Evolutionary conservation across 2,329 filamentous ascomycete genomes (phyloP).

Genomic region (Sclerotiophoma versabilis): DNA sequence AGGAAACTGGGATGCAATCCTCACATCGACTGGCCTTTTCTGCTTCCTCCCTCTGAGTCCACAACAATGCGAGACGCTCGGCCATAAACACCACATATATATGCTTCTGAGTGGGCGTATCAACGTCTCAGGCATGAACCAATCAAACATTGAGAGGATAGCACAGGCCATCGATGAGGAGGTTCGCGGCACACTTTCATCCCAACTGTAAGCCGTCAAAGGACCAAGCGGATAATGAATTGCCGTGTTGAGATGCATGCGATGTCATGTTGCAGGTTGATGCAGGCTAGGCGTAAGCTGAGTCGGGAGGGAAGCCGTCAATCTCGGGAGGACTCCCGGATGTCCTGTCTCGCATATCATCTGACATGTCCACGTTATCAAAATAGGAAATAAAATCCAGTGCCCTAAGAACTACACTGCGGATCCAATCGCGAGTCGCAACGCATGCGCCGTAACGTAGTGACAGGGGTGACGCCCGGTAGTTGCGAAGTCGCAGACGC

Average conservation of each 20-base stretch:
- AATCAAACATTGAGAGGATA: constrained; percentile 24
- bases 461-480: background rate
- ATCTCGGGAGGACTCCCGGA: constrained; percentile 5
- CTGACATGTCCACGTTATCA: background rate
- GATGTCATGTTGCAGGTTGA: constrained; percentile 1
- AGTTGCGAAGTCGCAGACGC: background rate
- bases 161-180: constrained; percentile 29
- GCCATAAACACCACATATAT: constrained; percentile 29
- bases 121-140: constrained; percentile 35
- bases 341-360: background rate
- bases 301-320: background rate
- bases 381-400: constrained; percentile 8
- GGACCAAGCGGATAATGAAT: background rate
- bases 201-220: background rate
- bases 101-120: constrained; percentile 34
- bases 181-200: constrained; percentile 4
- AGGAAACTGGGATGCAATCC: constrained; percentile 27
- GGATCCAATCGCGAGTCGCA: background rate
- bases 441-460: background rate
- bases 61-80: constrained; percentile 25
- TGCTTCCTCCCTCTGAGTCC: constrained; percentile 27
- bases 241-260: background rate
- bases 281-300: constrained; percentile 1
- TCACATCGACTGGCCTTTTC: constrained; percentile 31
- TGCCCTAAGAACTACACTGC: background rate